Evolutionary conservation across 1,284 basidiomycete species (phyloP), one percentile per base, ranked within the genome.

Genomic region (Papiliotrema nemorosa): DNA sequence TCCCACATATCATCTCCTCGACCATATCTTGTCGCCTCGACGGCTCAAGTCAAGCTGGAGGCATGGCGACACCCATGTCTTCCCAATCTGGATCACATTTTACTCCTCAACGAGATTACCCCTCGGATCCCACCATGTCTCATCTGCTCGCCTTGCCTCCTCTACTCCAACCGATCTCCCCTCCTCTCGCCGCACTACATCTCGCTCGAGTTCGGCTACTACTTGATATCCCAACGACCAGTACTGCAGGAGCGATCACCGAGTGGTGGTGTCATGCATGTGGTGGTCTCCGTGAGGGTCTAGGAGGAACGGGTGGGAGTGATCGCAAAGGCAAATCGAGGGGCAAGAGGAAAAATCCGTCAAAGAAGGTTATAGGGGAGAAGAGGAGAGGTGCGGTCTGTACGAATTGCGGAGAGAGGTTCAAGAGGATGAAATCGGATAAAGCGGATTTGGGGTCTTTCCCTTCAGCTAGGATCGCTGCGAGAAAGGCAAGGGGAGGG

Each of bases 141-240:
- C 59, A 57, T 52, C 45, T 63, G 38, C 56, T 61, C 22, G 47
- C 55, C 42, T 49, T 67, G 29, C 64, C 66, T 9, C 50, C 52
- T 3, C 52, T 63, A 36, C 53, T 68, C 25, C 55, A 60, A 29
- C 50, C 63, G 9, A 31, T 70, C 44, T 64, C 63, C 0, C 68
- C 68, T 0, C 42, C 61, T 22, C 59, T 69, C 27, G 59, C 67
- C 24, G 65, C 69, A 2, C 58, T 72, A 1, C 65, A 72, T 35
- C 47, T 66, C 16, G 69, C 69, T 10, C 56, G 69, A 20, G 37
- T 69, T 14, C 53, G 63, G 20, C 50, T 72, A 2, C 41, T 63
- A 5, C 47, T 62, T 20, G 43, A 46, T n/a, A 47, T 60, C 5
- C 57, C 57, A 2, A 29, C 54, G 48, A 18, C 35, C 57, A 57